These are phyloP conservation scores for Syncephalis fuscata DNA, from an alignment of 371 early-diverging fungal genomes.

Conservation along the genomic window DNA sequence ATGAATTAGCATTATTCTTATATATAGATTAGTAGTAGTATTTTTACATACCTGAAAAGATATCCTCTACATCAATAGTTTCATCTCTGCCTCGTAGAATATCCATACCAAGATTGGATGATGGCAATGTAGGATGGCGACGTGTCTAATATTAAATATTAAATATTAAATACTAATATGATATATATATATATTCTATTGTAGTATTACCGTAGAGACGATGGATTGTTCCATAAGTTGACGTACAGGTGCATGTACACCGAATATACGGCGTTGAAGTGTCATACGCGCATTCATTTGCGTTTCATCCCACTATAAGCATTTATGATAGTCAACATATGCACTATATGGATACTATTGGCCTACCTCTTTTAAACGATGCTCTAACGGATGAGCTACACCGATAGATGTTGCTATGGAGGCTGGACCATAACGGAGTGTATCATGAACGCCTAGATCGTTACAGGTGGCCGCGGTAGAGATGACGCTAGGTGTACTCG, in stretches of 20 bases:
- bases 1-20: background rate
- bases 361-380: constrained; percentile 41
- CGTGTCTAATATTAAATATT: constrained; percentile 15
- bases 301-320: constrained; percentile 59
- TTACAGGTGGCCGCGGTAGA: constrained; percentile 21
- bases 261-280: constrained; percentile 64
- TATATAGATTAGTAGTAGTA: too few species aligned
- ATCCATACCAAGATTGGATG: constrained; percentile 64
- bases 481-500: background rate
- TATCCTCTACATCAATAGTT: constrained; percentile 78
- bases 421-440: constrained; percentile 63
- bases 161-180: constrained; percentile 7
- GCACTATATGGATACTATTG: background rate
- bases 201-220: constrained; percentile 20
- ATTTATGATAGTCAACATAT: background rate
- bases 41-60: constrained; percentile 42
- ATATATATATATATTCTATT: background rate
- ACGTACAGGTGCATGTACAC: constrained; percentile 78
- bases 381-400: constrained; percentile 65
- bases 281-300: constrained; percentile 62
- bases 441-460: constrained; percentile 65
- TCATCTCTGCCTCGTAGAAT: constrained; percentile 76
- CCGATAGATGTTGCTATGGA: constrained; percentile 50
- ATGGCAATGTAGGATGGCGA: constrained; percentile 43
- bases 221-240: constrained; percentile 74